These are phyloP conservation scores for Boletus pseudopeckii DNA, from an alignment of 768 basidiomycete genomes.

Conservation along the genomic window DNA sequence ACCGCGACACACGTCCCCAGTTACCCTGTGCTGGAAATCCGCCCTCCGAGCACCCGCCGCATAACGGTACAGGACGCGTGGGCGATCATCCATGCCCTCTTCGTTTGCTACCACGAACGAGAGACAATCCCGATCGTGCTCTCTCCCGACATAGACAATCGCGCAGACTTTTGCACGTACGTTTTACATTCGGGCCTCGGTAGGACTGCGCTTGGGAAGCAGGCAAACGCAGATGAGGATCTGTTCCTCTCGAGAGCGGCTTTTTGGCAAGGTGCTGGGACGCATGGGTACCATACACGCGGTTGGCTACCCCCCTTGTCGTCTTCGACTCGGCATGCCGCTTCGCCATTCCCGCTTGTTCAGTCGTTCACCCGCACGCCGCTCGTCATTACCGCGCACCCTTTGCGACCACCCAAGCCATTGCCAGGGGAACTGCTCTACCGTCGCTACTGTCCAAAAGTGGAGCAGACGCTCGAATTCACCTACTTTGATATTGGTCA, in stretches of 20 bases:
- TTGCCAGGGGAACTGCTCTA: conserved; percentile 40
- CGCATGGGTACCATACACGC: conserved; percentile 27
- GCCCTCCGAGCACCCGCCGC: background rate
- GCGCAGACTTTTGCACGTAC: conserved; percentile 34
- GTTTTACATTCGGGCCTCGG: conserved; percentile 39
- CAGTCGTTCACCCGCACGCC: conserved; percentile 44
- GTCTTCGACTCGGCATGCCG: conserved; percentile 23
- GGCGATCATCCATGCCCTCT: conserved; percentile 41
- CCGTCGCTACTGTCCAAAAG: conserved; percentile 30
- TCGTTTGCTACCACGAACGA: conserved; percentile 35
- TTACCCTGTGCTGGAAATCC: conserved; percentile 20
- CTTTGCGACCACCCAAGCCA: conserved; percentile 50
- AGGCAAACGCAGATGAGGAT: conserved; percentile 14
- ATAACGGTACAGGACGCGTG: conserved; percentile 36
- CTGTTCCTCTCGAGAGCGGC: conserved; percentile 40
- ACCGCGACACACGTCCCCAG: conserved; percentile 17
- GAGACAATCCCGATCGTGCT: conserved; percentile 42
- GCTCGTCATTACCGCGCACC: conserved; percentile 48
- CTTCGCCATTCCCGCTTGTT: conserved; percentile 34
- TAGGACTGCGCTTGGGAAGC: conserved; percentile 5
- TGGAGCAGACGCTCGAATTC: conserved; percentile 33
- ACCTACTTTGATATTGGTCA: conserved; percentile 27
- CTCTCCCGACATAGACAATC: conserved; percentile 27
- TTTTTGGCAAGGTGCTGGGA: conserved; percentile 53
- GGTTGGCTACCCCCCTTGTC: conserved; percentile 35